Percentiles rank a stretch among this genome's conserved stretches.
These are phyloP conservation scores for Fusarium haematococcum DNA, from an alignment of 2,329 filamentous ascomycete genomes.

Conservation along the genomic window DNA sequence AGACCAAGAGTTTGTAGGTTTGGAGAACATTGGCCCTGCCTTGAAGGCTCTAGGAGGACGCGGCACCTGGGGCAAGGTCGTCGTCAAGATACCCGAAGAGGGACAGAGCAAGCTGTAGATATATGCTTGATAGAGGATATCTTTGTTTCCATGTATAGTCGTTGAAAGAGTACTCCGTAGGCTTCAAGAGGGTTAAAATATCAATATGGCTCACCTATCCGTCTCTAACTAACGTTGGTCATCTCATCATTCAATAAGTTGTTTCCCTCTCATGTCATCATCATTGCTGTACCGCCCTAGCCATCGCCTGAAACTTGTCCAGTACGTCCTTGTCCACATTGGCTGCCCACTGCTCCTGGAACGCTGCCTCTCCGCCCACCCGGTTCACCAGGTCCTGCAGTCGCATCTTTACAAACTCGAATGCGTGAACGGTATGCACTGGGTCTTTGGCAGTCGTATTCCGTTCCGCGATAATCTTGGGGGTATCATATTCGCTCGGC, in stretches of 20 bases:
- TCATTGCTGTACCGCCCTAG: conserved; percentile 37
- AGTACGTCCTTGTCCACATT: conserved; percentile 82
- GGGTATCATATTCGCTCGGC: conserved; percentile 66
- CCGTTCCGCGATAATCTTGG: conserved; percentile 65
- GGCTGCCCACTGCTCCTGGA: conserved; percentile 75
- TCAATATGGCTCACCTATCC: conserved; percentile 14
- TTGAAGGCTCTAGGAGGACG: conserved; percentile 81
- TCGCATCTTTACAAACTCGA: conserved; percentile 72
- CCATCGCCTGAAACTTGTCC: conserved; percentile 64
- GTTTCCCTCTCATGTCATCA: conserved; percentile 1
- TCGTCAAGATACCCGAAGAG: conserved; percentile 83
- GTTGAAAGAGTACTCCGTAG: not conserved
- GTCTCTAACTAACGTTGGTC: conserved; percentile 24
- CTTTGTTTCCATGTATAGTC: not conserved
- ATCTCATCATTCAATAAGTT: conserved; percentile 33
- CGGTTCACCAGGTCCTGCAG: conserved; percentile 69
- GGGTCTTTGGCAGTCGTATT: conserved; percentile 70
- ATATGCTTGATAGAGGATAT: not conserved
- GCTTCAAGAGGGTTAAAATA: not conserved
- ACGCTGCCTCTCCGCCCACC: conserved; percentile 73
- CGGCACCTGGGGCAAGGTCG: conserved; percentile 96
- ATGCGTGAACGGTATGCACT: conserved; percentile 73
- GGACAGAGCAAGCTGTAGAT: conserved; percentile 66
- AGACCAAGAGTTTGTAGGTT: conserved; percentile 83
- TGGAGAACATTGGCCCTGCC: conserved; percentile 83